phyloP scores from a whole-genome alignment of 2,329 filamentous ascomycete genomes.

The Capronia coronata region DNA sequence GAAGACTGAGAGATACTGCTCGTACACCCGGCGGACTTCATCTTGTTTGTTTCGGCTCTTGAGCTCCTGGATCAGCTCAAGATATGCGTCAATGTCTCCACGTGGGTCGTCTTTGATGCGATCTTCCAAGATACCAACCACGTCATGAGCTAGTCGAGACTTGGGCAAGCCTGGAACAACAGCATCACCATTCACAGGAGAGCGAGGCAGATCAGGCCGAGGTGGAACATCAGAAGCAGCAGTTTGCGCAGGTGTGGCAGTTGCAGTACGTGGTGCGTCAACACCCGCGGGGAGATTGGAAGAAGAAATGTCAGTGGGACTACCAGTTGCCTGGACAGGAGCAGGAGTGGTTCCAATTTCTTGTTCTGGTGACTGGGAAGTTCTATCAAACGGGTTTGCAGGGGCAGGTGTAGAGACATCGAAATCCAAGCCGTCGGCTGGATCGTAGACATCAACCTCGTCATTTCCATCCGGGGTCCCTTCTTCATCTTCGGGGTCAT shows the following conservation, averaged over 20 bases:
- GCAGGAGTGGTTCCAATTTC: conserved; percentile 38
- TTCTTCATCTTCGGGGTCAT: conserved; percentile 50
- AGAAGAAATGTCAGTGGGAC: conserved; percentile 42
- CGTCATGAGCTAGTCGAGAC: conserved; percentile 63
- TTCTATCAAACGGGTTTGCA: conserved; percentile 30
- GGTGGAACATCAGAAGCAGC: conserved; percentile 22
- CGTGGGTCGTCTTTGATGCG: conserved; percentile 86
- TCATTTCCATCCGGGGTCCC: conserved; percentile 25
- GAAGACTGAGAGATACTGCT: conserved; percentile 80
- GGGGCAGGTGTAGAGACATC: conserved; percentile 23
- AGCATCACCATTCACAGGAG: conserved; percentile 27
- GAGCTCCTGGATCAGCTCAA: conserved; percentile 77
- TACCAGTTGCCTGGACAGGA: conserved; percentile 45
- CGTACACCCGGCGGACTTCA: conserved; percentile 71
- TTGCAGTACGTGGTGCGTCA: conserved; percentile 36
- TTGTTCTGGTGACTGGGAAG: conserved; percentile 57
- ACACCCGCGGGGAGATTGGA: conserved; percentile 41
- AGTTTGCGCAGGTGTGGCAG: conserved; percentile 41
- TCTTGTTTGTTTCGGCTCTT: conserved; percentile 75
- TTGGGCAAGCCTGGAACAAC: conserved; percentile 34
- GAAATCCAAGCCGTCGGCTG: conserved; percentile 23
- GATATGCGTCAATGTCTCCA: conserved; percentile 88
- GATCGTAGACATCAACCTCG: conserved; percentile 30
- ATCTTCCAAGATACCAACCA: conserved; percentile 75
- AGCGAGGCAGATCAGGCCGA: conserved; percentile 23